Evolutionary conservation across 2,329 filamentous ascomycete species (phyloP), one percentile per base, ranked within the genome.

Genomic region (Gliomastix tumulicola): DNA sequence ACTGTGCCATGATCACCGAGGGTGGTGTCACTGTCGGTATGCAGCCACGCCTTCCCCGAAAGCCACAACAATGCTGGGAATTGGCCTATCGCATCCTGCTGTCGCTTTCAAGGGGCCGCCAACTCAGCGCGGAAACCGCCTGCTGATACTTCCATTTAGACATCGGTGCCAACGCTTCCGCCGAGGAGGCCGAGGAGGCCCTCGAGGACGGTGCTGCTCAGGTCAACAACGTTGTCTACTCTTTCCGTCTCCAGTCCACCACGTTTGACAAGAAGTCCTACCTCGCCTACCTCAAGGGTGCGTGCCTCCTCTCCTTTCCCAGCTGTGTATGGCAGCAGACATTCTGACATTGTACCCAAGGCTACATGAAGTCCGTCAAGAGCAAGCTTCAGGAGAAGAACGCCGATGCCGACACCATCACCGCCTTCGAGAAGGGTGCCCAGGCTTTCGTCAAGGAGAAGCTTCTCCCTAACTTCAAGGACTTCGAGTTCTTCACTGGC

Each of bases 121-220:
- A 16, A 7, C 25, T n/a, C 5, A n/a, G 17, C n/a, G n/a, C n/a
- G n/a, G 11, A 12, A 19, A 32, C 16, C 34, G 13, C 18, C 15
- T 16, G 13, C 35, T 27, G 32, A 40, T 20, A 30, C 18, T 10
- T n/a, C 16, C 16, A 15, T 25, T 38, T 39, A 88, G 84, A 92
- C 65, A 92, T 76, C 55, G 92, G 92, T 64, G 92, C 89, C 74
- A 98, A 98, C 69, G 86, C 92, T 53, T 97, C 90, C 53, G 89
- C 92, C 44, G 92, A 97, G 73, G 90, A 84, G 61, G 85, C 71
- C 38, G 85, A 87, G 49, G 85, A 87, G 50, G 83, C 63, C 47
- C 51, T 80, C 51, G 89, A 94, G 34, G 88, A 94, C 53, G 38
- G 51, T 33, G 62, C 65, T 41, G 65, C 82, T 67, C 79, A 79